Evolutionary conservation across 768 basidiomycete genomes (phyloP).

Genomic region (Russula sp.): DNA sequence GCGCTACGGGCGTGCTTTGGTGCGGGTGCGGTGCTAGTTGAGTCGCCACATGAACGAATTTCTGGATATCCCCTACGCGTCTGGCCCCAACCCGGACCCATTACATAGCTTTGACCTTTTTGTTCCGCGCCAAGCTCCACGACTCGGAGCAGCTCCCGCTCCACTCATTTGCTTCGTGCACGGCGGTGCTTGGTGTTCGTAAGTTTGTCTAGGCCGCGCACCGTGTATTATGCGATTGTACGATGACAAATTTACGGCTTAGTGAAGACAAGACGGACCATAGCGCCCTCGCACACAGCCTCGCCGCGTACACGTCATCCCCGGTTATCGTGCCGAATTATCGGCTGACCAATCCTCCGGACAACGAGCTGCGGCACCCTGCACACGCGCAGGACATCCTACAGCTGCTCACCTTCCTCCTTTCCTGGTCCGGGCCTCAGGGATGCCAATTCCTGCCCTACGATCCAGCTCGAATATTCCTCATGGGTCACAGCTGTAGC

Average conservation of each 20-base stretch:
- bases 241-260: slow-evolving; percentile 8
- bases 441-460: slow-evolving; percentile 29
- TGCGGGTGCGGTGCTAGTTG: not conserved
- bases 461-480: slow-evolving; percentile 41
- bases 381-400: slow-evolving; percentile 64
- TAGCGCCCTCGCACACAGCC: slow-evolving; percentile 43
- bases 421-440: slow-evolving; percentile 39
- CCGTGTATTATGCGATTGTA: not conserved
- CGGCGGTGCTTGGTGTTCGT: slow-evolving; percentile 83
- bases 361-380: slow-evolving; percentile 52
- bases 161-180: slow-evolving; percentile 70
- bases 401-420: slow-evolving; percentile 53
- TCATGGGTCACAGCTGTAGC: slow-evolving; percentile 76
- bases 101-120: slow-evolving; percentile 54
- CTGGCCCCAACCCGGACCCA: slow-evolving; percentile 26
- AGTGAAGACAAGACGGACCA: slow-evolving; percentile 74
- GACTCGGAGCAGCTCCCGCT: slow-evolving; percentile 6
- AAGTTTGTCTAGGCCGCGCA: slow-evolving; percentile 29
- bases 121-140: slow-evolving; percentile 24
- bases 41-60: slow-evolving; percentile 1
- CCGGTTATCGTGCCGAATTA: slow-evolving; percentile 76
- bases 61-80: slow-evolving; percentile 35
- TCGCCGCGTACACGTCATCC: slow-evolving; percentile 44
- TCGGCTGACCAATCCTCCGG: slow-evolving; percentile 49
- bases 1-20: not conserved